phyloP scores from a whole-genome alignment of 1,139 yeast species.

The Arxiozyma slooffiae region DNA sequence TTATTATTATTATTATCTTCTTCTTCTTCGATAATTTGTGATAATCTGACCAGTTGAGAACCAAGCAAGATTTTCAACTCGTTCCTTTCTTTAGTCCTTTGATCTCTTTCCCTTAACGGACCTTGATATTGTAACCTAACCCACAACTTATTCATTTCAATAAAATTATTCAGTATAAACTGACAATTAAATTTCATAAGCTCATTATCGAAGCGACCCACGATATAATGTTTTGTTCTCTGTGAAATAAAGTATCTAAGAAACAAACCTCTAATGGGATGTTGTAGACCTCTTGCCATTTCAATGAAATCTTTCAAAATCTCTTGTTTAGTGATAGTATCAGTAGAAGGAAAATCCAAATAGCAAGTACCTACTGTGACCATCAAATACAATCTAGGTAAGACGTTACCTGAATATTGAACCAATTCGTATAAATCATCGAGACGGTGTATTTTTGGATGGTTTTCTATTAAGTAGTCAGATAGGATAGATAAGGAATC shows the following conservation, averaged over 20 bases:
- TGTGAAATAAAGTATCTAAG: constrained; percentile 82
- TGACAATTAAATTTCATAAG: constrained; percentile 40
- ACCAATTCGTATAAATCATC: constrained; percentile 90
- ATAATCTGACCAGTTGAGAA: constrained; percentile 76
- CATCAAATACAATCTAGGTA: constrained; percentile 89
- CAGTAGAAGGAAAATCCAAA: constrained; percentile 64
- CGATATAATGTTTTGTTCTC: constrained; percentile 59
- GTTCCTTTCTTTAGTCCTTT: constrained; percentile 69
- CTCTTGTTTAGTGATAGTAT: constrained; percentile 59
- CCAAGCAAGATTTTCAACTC: constrained; percentile 90
- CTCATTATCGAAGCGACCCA: constrained; percentile 1
- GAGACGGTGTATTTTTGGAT: constrained; percentile 58
- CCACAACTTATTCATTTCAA: constrained; percentile 97
- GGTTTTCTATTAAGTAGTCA: constrained; percentile 54
- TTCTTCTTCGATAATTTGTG: constrained; percentile 69
- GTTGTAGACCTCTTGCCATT: constrained; percentile 97
- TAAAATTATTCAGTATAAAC: constrained; percentile 77
- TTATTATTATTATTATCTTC: background rate
- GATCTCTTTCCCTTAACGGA: constrained; percentile 69
- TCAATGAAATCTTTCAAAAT: constrained; percentile 94
- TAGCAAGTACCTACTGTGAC: constrained; percentile 89
- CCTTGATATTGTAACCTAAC: constrained; percentile 95
- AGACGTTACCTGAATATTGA: constrained; percentile 87
- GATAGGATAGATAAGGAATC: constrained; percentile 73
- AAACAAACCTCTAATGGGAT: constrained; percentile 84